These are phyloP conservation scores for Trichoderma reesei DNA, from an alignment of 495 filamentous ascomycete genomes.

Conservation along the genomic window DNA sequence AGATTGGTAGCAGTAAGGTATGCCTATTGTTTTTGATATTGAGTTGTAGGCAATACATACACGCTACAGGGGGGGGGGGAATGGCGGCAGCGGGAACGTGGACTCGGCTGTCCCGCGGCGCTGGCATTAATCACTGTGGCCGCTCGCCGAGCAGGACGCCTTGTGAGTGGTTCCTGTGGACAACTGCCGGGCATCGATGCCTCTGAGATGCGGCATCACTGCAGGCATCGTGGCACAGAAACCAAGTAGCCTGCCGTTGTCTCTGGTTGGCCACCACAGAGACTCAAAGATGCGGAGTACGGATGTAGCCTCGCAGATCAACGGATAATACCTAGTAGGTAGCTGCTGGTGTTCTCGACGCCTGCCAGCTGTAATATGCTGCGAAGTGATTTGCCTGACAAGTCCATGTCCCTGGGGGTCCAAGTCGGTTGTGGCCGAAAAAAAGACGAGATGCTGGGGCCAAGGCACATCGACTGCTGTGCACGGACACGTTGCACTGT, in stretches of 20 bases:
- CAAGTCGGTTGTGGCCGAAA: too few relatives aligned
- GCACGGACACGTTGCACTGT: background rate
- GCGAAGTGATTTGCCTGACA: too few relatives aligned
- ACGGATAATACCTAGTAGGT: background rate
- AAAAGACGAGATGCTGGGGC: too few relatives aligned
- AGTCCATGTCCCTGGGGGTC: too few relatives aligned
- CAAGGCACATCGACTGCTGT: too few relatives aligned
- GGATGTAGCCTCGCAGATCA: background rate
- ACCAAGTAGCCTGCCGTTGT: background rate
- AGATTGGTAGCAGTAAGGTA: too few relatives aligned
- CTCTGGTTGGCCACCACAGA: too few relatives aligned
- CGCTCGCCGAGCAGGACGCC: background rate
- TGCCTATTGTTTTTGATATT: too few relatives aligned
- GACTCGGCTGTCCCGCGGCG: background rate
- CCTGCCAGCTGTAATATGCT: too few relatives aligned
- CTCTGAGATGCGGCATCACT: slow-evolving; percentile 4
- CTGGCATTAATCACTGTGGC: background rate
- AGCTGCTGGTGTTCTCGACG: too few relatives aligned
- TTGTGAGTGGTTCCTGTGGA: background rate
- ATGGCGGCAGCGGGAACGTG: background rate
- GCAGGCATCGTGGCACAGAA: background rate
- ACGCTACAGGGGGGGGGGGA: background rate
- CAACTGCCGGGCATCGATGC: background rate
- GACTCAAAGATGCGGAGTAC: background rate
- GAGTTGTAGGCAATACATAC: background rate